Conservation (phyloP, 441 rosid genomes). For the Euphorbia schlechtendalii region DNA sequence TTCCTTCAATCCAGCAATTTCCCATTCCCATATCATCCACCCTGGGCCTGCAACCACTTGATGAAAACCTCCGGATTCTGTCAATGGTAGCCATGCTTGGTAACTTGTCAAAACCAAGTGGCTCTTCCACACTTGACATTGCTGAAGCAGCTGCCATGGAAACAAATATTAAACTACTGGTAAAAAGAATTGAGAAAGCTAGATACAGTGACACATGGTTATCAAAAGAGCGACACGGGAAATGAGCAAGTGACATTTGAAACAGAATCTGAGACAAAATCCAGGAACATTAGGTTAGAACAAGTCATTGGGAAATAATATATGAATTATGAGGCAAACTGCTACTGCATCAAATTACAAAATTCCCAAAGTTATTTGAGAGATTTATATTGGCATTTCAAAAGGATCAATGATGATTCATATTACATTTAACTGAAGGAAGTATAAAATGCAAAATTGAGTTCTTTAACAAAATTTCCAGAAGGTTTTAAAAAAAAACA, state of each 20-base stretch:
- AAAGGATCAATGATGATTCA: neutral
- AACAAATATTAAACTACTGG: neutral
- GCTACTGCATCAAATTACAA: neutral
- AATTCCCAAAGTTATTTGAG: neutral
- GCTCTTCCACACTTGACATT: constrained; percentile 97
- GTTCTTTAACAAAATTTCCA: too few relatives aligned
- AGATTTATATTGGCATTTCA: neutral
- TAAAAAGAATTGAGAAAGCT: constrained; percentile 7
- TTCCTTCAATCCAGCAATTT: constrained; percentile 71
- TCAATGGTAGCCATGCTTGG: constrained; percentile 86
- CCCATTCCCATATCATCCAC: constrained; percentile 68
- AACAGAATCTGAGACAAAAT: neutral
- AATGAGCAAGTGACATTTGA: neutral
- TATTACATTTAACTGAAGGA: neutral
- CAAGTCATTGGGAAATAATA: neutral
- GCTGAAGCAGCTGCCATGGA: constrained; percentile 11
- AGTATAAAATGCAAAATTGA: neutral
- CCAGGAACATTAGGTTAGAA: neutral
- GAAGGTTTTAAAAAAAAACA: too few relatives aligned
- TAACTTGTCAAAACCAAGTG: constrained; percentile 75
- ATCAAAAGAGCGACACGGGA: neutral
- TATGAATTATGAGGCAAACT: neutral
- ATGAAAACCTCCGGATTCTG: constrained; percentile 74
- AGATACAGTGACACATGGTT: neutral
- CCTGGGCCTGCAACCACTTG: constrained; percentile 63